phyloP scores from a whole-genome alignment of 495 filamentous ascomycete genomes.

The Hypomontagnella monticulosa region DNA sequence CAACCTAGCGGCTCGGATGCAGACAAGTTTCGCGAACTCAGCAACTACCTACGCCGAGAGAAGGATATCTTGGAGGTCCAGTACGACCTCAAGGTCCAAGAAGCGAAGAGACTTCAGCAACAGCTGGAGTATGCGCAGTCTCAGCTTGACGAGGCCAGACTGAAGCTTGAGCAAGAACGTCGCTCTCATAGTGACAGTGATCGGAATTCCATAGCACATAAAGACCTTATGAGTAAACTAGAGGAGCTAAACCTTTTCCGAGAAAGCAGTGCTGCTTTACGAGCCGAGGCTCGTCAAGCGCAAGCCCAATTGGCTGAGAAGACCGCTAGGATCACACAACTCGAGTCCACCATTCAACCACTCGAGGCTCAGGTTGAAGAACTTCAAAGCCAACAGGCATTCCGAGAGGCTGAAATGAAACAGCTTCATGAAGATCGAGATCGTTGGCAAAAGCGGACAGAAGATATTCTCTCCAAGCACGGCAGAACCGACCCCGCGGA shows the following conservation, averaged over 20 bases:
- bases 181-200: conserved; percentile 76
- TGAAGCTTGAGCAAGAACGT: conserved; percentile 89
- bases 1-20: conserved; percentile 51
- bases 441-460: conserved; percentile 89
- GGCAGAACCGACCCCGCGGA: conserved; percentile 94
- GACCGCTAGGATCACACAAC: conserved; percentile 73
- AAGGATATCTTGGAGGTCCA: conserved; percentile 98
- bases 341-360: conserved; percentile 80
- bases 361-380: conserved; percentile 80
- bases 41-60: conserved; percentile 89
- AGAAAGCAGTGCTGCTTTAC: conserved; percentile 88
- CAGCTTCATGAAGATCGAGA: conserved; percentile 88
- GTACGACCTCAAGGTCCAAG: conserved; percentile 85
- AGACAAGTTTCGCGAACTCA: conserved; percentile 82
- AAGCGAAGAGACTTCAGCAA: conserved; percentile 85
- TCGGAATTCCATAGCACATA: conserved; percentile 75
- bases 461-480: conserved; percentile 95
- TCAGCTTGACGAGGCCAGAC: conserved; percentile 83
- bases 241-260: conserved; percentile 95
- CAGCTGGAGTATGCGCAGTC: conserved; percentile 86
- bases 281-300: conserved; percentile 82
- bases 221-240: conserved; percentile 89
- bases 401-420: conserved; percentile 84
- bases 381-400: conserved; percentile 79
- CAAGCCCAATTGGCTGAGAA: conserved; percentile 79